Conservation (phyloP, 2,329 filamentous ascomycete species). For the Penicillium oxalicum region DNA sequence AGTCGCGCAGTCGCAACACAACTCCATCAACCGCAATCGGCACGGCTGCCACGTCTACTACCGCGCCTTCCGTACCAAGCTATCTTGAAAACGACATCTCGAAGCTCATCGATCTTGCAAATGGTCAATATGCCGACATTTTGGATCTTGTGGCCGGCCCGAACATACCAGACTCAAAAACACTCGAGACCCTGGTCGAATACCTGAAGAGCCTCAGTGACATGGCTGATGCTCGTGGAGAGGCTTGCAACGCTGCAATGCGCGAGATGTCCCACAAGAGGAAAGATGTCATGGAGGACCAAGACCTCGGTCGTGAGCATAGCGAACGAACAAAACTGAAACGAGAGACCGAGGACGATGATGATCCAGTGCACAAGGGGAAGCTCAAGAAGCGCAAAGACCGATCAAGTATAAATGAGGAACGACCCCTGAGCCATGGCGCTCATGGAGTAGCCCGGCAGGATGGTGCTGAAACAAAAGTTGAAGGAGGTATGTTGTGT, state of each 20-base stretch:
- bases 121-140: slow-evolving; percentile 52
- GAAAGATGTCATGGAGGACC: slow-evolving; percentile 52
- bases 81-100: slow-evolving; percentile 52
- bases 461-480: slow-evolving; percentile 55
- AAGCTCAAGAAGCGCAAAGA: slow-evolving; percentile 80
- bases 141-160: slow-evolving; percentile 50
- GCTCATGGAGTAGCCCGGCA: slow-evolving; percentile 59
- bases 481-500: slow-evolving; percentile 46
- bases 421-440: slow-evolving; percentile 55
- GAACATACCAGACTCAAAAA: slow-evolving; percentile 45
- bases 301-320: slow-evolving; percentile 43
- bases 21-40: slow-evolving; percentile 54
- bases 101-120: slow-evolving; percentile 44
- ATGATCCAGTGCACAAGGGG: slow-evolving; percentile 47
- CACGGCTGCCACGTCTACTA: slow-evolving; percentile 30
- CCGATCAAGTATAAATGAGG: slow-evolving; percentile 55
- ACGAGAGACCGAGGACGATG: slow-evolving; percentile 41
- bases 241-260: slow-evolving; percentile 55
- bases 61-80: slow-evolving; percentile 35
- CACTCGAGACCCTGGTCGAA: slow-evolving; percentile 46
- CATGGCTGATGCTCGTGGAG: slow-evolving; percentile 51
- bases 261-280: slow-evolving; percentile 53
- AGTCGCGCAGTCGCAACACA: slow-evolving; percentile 57
- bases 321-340: slow-evolving; percentile 47
- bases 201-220: slow-evolving; percentile 53